Evolutionary conservation across 352 stramenopile genomes (phyloP).

Genomic region (Pythium grandisporangium): DNA sequence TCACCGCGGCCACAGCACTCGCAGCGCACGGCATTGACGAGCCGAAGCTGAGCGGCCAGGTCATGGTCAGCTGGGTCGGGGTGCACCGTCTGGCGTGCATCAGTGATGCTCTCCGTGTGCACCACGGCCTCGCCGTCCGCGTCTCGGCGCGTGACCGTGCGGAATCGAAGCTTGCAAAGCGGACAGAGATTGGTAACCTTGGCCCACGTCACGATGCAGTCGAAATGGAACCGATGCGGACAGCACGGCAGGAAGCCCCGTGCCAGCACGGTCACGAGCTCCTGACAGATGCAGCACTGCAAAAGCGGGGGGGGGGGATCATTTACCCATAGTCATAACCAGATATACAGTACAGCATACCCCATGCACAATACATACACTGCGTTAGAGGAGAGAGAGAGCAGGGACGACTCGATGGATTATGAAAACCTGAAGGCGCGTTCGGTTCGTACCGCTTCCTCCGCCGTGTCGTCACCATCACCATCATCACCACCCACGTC

Average conservation of each 20-base stretch:
- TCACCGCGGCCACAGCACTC: conserved; percentile 64
- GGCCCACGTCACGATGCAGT: conserved; percentile 76
- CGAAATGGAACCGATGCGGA: conserved; percentile 79
- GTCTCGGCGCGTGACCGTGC: conserved; percentile 32
- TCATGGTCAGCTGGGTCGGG: conserved; percentile 56
- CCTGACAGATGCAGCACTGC: conserved; percentile 79
- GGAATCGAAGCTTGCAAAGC: conserved; percentile 73
- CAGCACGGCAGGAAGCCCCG: conserved; percentile 53
- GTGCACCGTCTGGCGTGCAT: conserved; percentile 57
- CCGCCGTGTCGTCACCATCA: background rate
- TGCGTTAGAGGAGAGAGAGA: no score
- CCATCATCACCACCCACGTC: conserved; percentile 17
- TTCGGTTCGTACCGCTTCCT: background rate
- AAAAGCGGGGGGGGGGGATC: background rate
- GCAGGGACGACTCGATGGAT: no score
- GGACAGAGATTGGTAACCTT: conserved; percentile 81
- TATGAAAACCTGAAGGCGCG: no score
- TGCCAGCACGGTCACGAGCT: conserved; percentile 35
- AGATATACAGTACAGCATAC: no score
- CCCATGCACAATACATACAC: no score
- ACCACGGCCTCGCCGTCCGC: conserved; percentile 20
- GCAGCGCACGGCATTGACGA: conserved; percentile 68
- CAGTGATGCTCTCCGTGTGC: conserved; percentile 23
- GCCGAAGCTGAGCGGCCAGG: conserved; percentile 46
- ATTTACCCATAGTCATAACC: no score